Conservation (phyloP, 805 yeast genomes). For the Metschnikowia colocasiae region DNA sequence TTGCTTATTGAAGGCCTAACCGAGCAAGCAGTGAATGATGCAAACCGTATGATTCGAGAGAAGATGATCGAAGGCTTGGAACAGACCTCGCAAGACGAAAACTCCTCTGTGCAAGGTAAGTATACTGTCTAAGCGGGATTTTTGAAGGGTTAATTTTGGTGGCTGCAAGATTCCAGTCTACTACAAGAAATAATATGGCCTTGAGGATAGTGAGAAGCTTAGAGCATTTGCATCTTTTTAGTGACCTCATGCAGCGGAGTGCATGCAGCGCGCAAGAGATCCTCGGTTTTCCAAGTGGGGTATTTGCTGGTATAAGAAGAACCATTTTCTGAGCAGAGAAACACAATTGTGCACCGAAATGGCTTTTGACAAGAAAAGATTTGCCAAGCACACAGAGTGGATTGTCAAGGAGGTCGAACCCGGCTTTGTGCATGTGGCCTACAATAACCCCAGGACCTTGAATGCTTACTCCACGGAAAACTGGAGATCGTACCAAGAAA, state of each 20-base stretch:
- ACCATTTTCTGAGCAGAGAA: not conserved
- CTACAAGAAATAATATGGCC: too few relatives aligned
- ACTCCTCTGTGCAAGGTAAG: constrained; percentile 43
- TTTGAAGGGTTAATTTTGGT: not conserved
- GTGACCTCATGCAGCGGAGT: not conserved
- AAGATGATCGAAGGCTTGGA: constrained; percentile 55
- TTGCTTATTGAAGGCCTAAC: constrained; percentile 73
- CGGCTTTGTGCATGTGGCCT: constrained; percentile 53
- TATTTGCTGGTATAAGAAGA: not conserved
- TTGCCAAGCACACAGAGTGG: constrained; percentile 19
- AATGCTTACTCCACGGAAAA: constrained; percentile 56
- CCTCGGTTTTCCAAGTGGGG: constrained; percentile 4
- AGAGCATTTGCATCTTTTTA: not conserved
- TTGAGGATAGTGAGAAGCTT: too few relatives aligned
- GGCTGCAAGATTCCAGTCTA: not conserved
- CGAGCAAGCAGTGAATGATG: constrained; percentile 54
- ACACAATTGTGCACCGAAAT: constrained; percentile 2
- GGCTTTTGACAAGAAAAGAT: constrained; percentile 7
- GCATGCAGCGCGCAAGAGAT: not conserved
- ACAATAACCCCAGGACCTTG: constrained; percentile 56
- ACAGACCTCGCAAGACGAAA: constrained; percentile 43
- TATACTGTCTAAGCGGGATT: constrained; percentile 35
- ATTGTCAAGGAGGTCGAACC: constrained; percentile 41
- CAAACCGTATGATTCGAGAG: constrained; percentile 54
- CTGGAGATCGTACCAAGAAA: constrained; percentile 53